A percentile compares a stretch with the other conserved stretches of the same genome.
Conservation (phyloP, 2,329 filamentous ascomycete species). For the Neofusicoccum parvum region DNA sequence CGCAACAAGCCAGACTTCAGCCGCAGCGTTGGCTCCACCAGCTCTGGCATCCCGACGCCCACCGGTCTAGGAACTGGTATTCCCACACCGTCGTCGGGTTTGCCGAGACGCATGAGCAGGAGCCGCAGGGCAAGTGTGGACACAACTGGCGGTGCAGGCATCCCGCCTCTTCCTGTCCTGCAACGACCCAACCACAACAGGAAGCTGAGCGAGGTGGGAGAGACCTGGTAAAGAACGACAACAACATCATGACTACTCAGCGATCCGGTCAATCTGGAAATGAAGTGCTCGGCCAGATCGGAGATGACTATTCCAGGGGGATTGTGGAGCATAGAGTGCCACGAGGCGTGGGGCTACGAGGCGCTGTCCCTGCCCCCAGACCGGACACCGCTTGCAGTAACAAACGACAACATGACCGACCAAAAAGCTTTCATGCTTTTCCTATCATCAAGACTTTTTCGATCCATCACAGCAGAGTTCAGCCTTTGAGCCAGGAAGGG, state of each 20-base stretch:
- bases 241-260: slow-evolving; percentile 1
- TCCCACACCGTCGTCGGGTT: slow-evolving; percentile 47
- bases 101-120: slow-evolving; percentile 57
- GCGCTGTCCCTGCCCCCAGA: slow-evolving; percentile 19
- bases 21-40: slow-evolving; percentile 48
- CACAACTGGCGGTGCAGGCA: slow-evolving; percentile 14
- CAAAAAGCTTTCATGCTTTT: slow-evolving; percentile 18
- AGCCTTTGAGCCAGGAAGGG: slow-evolving; percentile 8
- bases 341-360: slow-evolving; percentile 19
- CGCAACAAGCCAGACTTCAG: slow-evolving; percentile 47
- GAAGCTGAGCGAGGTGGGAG: slow-evolving; percentile 57
- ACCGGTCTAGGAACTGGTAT: slow-evolving; percentile 48
- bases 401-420: slow-evolving; percentile 12
- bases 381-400: slow-evolving; percentile 7
- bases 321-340: slow-evolving; percentile 20
- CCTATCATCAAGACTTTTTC: slow-evolving; percentile 15
- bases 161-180: background rate
- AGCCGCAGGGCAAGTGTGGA: slow-evolving; percentile 42
- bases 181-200: slow-evolving; percentile 29
- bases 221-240: slow-evolving; percentile 53
- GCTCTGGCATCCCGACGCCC: slow-evolving; percentile 44
- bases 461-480: slow-evolving; percentile 17
- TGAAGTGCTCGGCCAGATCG: slow-evolving; percentile 14
- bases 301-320: slow-evolving; percentile 16
- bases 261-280: slow-evolving; percentile 17